Conservation (phyloP, 2,329 filamentous ascomycete genomes). For the Chaetomiaceae sp. region DNA sequence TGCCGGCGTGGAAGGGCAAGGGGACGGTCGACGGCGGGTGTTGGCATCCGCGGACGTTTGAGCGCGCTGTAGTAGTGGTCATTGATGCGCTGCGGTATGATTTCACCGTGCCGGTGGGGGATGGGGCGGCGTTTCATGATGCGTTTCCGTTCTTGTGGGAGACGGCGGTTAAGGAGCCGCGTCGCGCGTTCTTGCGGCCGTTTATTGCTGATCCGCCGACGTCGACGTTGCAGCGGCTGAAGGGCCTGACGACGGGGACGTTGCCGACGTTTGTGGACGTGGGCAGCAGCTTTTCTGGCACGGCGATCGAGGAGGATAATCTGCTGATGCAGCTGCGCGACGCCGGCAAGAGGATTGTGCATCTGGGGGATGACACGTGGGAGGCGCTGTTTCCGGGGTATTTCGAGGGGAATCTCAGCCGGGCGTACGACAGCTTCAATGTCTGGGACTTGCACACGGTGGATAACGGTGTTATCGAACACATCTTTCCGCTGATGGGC, state of each 20-base stretch:
- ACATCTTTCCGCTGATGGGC: conserved; percentile 78
- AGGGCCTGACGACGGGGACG: conserved; percentile 91
- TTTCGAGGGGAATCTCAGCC: conserved; percentile 80
- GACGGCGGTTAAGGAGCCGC: conserved; percentile 64
- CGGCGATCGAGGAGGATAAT: conserved; percentile 90
- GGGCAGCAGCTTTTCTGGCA: conserved; percentile 92
- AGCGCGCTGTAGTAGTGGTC: conserved; percentile 83
- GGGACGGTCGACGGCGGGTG: conserved; percentile 60
- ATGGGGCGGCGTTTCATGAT: conserved; percentile 66
- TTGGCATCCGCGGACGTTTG: conserved; percentile 93
- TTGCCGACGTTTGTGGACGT: conserved; percentile 90
- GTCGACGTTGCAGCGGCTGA: conserved; percentile 83
- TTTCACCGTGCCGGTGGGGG: conserved; percentile 76
- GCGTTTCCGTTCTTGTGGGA: conserved; percentile 83
- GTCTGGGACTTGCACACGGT: conserved; percentile 97
- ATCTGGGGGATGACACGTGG: conserved; percentile 98
- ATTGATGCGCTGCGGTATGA: conserved; percentile 95
- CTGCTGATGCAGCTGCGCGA: conserved; percentile 60
- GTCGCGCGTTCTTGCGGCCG: conserved; percentile 81
- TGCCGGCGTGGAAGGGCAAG: conserved; percentile 37
- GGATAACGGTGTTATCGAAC: conserved; percentile 87
- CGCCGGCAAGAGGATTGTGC: conserved; percentile 69
- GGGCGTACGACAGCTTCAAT: conserved; percentile 93
- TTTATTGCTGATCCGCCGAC: conserved; percentile 98
- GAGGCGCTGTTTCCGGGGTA: conserved; percentile 87